These are phyloP conservation scores for Lyophyllum semitale DNA, from an alignment of 768 basidiomycete species.

Conservation along the genomic window DNA sequence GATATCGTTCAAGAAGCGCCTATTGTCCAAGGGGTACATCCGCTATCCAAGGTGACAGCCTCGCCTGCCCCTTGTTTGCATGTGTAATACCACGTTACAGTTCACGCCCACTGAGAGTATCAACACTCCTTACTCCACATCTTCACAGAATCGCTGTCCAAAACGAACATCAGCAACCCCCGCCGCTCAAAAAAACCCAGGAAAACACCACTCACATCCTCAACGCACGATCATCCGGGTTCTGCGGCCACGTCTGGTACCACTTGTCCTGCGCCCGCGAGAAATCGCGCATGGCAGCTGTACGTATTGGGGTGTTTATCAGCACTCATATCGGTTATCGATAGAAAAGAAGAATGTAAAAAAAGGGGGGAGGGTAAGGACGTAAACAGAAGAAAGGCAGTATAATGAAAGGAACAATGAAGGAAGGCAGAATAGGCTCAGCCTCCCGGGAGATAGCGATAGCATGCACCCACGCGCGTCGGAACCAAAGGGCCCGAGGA, in stretches of 20 bases:
- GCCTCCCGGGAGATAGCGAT: neutral
- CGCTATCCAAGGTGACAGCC: too few species aligned
- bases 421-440: neutral
- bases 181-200: conserved; percentile 6
- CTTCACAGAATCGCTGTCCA: conserved; percentile 18
- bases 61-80: too few species aligned
- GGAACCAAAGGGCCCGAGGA: neutral
- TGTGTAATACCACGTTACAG: too few species aligned
- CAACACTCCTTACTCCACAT: conserved; percentile 36
- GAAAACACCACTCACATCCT: conserved; percentile 54
- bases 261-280: conserved; percentile 60
- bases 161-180: conserved; percentile 15
- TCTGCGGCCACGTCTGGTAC: conserved; percentile 70
- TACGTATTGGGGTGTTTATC: neutral
- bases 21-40: too few species aligned
- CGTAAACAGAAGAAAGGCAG: neutral
- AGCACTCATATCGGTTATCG: neutral
- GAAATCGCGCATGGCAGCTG: conserved; percentile 74
- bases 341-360: neutral
- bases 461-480: too few species aligned
- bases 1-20: too few species aligned
- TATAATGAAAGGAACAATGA: neutral
- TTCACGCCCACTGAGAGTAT: too few species aligned
- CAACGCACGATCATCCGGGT: conserved; percentile 60
- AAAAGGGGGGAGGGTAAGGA: neutral